Percentiles rank a stretch among this genome's conserved stretches.
phyloP scores from a whole-genome alignment of 371 early-diverging fungal genomes.

The Batrachochytrium dendrobatidis region DNA sequence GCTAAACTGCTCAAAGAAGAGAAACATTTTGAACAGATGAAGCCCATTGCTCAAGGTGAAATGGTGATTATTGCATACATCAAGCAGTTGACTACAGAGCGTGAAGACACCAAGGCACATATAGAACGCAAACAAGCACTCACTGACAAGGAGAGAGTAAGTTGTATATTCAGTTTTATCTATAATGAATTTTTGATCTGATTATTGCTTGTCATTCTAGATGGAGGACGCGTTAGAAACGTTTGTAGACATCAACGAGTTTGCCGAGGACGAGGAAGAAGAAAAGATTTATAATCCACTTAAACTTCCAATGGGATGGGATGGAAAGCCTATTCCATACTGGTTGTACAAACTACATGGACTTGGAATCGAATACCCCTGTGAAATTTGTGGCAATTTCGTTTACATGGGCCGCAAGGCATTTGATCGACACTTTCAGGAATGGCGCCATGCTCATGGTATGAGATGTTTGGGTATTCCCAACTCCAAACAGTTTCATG shows the following conservation, averaged over 20 bases:
- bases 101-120: conserved; percentile 77
- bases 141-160: conserved; percentile 74
- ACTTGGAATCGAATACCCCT: conserved; percentile 87
- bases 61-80: conserved; percentile 52
- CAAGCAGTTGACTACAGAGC: conserved; percentile 48
- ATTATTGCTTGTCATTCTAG: conserved; percentile 18
- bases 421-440: conserved; percentile 91
- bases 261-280: conserved; percentile 76
- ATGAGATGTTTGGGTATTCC: conserved; percentile 93
- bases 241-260: conserved; percentile 61
- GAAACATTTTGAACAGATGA: conserved; percentile 6
- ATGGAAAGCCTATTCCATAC: conserved; percentile 98
- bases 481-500: conserved; percentile 87
- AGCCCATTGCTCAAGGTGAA: conserved; percentile 45
- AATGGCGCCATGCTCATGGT: conserved; percentile 92
- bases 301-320: conserved; percentile 95
- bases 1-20: neutral
- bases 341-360: conserved; percentile 98
- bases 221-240: conserved; percentile 55
- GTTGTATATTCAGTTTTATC: neutral
- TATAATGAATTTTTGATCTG: neutral
- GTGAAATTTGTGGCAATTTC: conserved; percentile 95
- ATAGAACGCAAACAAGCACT: conserved; percentile 92
- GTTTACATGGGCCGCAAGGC: conserved; percentile 96
- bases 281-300: conserved; percentile 94